These are phyloP conservation scores for Acanthochlamys bracteata DNA, from an alignment of 106 monocot species.

Conservation along the genomic window DNA sequence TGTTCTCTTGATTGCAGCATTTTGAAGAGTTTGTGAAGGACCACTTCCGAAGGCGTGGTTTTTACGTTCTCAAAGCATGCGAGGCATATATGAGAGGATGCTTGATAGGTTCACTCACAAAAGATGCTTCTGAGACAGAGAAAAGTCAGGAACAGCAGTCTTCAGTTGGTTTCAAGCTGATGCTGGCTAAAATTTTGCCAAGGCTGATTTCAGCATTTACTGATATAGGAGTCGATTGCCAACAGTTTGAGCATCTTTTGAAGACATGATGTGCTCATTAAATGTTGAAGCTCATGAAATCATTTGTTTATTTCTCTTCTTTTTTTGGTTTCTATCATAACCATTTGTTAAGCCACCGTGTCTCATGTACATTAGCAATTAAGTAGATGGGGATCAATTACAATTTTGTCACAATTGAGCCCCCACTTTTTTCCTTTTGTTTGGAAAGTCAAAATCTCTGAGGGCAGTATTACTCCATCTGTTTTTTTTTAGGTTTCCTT, in stretches of 20 bases:
- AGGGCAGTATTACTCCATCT: no score
- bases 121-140: conserved; percentile 40
- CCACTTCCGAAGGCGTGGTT: conserved; percentile 47
- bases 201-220: conserved; percentile 28
- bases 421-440: no score
- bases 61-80: conserved; percentile 63
- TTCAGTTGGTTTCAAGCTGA: conserved; percentile 73
- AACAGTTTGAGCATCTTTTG: conserved; percentile 31
- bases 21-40: conserved; percentile 65
- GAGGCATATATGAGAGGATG: conserved; percentile 58
- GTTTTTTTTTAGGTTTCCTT: no score
- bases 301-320: no score
- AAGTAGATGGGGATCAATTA: no score
- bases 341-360: no score
- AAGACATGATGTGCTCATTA: not conserved
- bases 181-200: conserved; percentile 63
- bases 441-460: no score
- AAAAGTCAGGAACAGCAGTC: conserved; percentile 34
- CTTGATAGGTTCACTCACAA: conserved; percentile 49
- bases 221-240: conserved; percentile 44
- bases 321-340: no score
- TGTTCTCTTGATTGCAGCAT: conserved; percentile 33
- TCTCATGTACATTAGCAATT: no score
- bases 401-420: no score
- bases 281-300: no score